phyloP scores from a whole-genome alignment of 805 yeast species.

The Novakomyces olei region DNA sequence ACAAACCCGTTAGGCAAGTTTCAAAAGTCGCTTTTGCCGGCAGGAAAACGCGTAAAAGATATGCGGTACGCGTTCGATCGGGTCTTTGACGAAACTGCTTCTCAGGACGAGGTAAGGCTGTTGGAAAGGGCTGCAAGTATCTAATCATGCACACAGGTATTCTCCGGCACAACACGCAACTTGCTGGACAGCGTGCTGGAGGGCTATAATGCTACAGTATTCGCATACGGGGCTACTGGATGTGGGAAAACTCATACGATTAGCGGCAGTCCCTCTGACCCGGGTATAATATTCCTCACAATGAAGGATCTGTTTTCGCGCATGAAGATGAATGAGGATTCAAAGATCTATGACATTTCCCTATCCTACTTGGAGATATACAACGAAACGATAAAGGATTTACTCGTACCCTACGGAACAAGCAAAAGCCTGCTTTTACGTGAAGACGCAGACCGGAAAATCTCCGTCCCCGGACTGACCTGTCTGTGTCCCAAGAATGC shows the following conservation, averaged over 20 bases:
- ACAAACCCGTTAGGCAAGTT: neutral
- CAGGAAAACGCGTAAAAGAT: constrained; percentile 2
- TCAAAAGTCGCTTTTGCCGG: neutral
- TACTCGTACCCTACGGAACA: constrained; percentile 30
- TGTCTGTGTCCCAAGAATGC: constrained; percentile 22
- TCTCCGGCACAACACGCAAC: neutral
- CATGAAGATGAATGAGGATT: constrained; percentile 17
- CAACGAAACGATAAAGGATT: constrained; percentile 70
- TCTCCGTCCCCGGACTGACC: constrained; percentile 28
- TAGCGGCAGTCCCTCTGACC: constrained; percentile 19
- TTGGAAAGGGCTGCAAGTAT: no score
- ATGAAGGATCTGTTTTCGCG: constrained; percentile 26
- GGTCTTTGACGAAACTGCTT: constrained; percentile 1
- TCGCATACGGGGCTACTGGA: constrained; percentile 4
- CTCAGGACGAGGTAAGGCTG: constrained; percentile 5
- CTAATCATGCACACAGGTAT: no score
- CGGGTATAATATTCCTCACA: constrained; percentile 40
- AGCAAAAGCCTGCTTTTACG: constrained; percentile 23
- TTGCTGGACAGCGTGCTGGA: constrained; percentile 4
- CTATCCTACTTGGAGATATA: constrained; percentile 57
- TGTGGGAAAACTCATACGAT: constrained; percentile 4
- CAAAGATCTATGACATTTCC: constrained; percentile 16
- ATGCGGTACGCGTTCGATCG: constrained; percentile 4
- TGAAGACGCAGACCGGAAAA: constrained; percentile 37
- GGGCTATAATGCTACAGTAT: constrained; percentile 4